Base-by-base conservation (phyloP, 768 basidiomycete genomes). In the Pulveroboletus sp. region DNA sequence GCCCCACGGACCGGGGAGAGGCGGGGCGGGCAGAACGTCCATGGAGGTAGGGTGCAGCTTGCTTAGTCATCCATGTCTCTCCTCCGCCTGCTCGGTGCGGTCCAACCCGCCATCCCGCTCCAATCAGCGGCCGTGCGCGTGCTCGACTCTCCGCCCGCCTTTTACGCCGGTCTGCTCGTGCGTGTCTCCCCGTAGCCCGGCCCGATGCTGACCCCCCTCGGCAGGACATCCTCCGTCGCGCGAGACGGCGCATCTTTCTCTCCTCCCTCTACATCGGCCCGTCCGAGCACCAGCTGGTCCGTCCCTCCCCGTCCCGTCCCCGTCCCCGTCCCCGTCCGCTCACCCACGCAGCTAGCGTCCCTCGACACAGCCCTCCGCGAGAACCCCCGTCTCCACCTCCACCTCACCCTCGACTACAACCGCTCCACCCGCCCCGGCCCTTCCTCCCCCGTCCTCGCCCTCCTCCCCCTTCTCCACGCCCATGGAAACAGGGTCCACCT, bases 261-360 rank as follows among this genome's bases (percentile, higher is more conserved):
- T 96, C 95, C 0, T 90, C 90, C 1, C 71, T 96, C 11, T 96
- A 96, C 65, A 82, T 96, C 46, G 92, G 92, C 12, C 77, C 82
- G 11, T 77, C 82, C 43, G 92, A 96, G 65, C 70, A 71, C 9
- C 80, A 89, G 53, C 76, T 99, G 56, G 95, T 94, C 49, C 58
- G 86, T 74, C 1, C 42, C 30, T 16, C 7, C n/a, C 9, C 20
- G 1, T 41, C 13, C 9, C 43, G 29, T n/a, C n/a, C n/a, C n/a
- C n/a, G n/a, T n/a, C n/a, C n/a, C n/a, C 38, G 12, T 47, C 0
- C 22, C n/a, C 12, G 0, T 12, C 27, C 10, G 13, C 57, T 54
- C 14, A 51, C 45, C 1, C 34, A 19, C 19, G n/a, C 56, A 98
- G 95, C 72, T 97, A 53, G 75, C 78, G 32, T 71, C 86, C 3